Conservation (phyloP, 2,329 filamentous ascomycete species). For the Blumeria graminis region DNA sequence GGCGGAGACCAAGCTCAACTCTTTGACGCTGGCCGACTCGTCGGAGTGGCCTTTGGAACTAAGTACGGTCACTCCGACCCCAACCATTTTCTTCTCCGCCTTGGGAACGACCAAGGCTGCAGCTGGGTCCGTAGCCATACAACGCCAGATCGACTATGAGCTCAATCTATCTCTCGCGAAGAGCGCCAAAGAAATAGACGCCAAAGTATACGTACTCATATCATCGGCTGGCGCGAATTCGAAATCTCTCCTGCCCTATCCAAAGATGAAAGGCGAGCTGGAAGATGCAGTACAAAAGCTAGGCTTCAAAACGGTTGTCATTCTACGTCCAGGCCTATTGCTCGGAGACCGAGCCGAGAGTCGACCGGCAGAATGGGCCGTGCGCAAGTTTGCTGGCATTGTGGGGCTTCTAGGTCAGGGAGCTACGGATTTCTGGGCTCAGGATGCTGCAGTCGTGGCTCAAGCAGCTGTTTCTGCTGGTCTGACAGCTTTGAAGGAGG, state of each 20-base stretch:
- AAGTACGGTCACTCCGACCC: conserved; percentile 26
- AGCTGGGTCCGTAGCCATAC: conserved; percentile 53
- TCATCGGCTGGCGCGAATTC: conserved; percentile 21
- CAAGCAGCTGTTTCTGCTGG: conserved; percentile 26
- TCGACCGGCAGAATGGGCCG: conserved; percentile 30
- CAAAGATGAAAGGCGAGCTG: conserved; percentile 64
- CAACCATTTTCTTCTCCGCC: conserved; percentile 46
- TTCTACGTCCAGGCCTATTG: conserved; percentile 56
- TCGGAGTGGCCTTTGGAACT: conserved; percentile 42
- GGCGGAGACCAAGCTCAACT: conserved; percentile 30
- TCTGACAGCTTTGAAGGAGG: conserved; percentile 20
- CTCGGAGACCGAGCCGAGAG: conserved; percentile 42
- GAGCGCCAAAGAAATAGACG: conserved; percentile 47
- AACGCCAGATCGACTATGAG: conserved; percentile 75
- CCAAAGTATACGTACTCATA: conserved; percentile 33
- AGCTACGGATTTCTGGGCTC: conserved; percentile 38
- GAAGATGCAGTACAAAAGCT: conserved; percentile 52
- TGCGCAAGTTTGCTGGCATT: conserved; percentile 29
- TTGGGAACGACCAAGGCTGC: conserved; percentile 57
- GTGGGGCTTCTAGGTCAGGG: conserved; percentile 29
- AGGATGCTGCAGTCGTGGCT: conserved; percentile 36
- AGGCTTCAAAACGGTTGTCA: conserved; percentile 54
- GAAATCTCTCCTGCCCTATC: conserved; percentile 28
- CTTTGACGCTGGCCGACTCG: conserved; percentile 43
- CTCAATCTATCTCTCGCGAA: conserved; percentile 58